A percentile compares a stretch with the other conserved stretches of the same genome.
These are phyloP conservation scores for Meyerozyma guilliermondii DNA, from an alignment of 1,139 yeast species.

Conservation along the genomic window DNA sequence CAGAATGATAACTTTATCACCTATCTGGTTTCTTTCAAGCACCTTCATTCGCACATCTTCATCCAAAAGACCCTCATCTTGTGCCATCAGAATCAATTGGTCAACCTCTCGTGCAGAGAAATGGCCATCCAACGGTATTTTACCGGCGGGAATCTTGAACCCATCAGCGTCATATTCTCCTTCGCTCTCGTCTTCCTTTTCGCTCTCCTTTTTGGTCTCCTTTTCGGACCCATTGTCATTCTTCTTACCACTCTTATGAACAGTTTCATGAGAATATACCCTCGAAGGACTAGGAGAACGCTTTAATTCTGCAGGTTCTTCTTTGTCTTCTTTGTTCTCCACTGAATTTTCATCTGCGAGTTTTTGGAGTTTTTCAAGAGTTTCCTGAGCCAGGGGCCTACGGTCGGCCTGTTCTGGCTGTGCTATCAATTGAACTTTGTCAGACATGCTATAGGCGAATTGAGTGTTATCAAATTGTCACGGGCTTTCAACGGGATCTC, in stretches of 20 bases:
- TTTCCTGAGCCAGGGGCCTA: constrained; percentile 6
- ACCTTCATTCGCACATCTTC: constrained; percentile 24
- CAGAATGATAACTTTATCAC: constrained; percentile 13
- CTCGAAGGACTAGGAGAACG: neutral
- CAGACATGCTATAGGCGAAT: neutral
- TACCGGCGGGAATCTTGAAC: constrained; percentile 33
- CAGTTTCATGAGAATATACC: constrained; percentile 3
- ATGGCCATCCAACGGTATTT: constrained; percentile 38
- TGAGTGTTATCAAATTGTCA: neutral
- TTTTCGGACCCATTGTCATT: neutral
- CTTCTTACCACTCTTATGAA: constrained; percentile 3
- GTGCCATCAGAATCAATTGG: constrained; percentile 26
- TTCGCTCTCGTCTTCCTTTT: constrained; percentile 5
- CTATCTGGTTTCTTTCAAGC: constrained; percentile 16
- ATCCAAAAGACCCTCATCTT: constrained; percentile 25
- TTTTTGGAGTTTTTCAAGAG: constrained; percentile 12
- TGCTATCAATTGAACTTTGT: constrained; percentile 14
- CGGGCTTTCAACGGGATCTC: neutral
- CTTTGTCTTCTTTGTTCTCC: neutral
- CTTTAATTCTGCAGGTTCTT: neutral
- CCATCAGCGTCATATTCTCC: constrained; percentile 28
- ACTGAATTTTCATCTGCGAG: constrained; percentile 12
- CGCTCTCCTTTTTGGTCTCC: neutral
- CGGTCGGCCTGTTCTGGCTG: constrained; percentile 11
- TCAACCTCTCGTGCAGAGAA: constrained; percentile 32